phyloP scores from a whole-genome alignment of 805 yeast genomes.

The Wickerhamiella allomyrinae region DNA sequence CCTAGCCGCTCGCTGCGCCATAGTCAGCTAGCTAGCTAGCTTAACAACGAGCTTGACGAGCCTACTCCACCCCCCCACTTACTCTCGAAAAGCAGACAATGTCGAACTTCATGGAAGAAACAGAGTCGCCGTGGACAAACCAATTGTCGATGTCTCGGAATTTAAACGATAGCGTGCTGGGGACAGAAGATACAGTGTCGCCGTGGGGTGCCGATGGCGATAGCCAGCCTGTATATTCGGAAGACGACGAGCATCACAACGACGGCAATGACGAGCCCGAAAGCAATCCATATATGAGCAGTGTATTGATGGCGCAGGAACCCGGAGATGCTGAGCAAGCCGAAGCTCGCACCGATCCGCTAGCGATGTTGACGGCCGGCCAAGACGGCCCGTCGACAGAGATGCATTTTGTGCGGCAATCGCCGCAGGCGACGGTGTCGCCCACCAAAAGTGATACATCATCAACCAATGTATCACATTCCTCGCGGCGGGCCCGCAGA shows the following conservation, averaged over 20 bases:
- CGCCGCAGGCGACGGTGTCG: background rate
- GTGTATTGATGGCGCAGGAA: background rate
- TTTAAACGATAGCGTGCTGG: background rate
- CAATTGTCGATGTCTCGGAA: background rate
- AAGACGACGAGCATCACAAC: background rate
- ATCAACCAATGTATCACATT: no score
- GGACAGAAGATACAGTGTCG: background rate
- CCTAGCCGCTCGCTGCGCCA: no score
- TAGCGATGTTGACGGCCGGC: background rate
- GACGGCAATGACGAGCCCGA: background rate
- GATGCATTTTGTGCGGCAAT: constrained; percentile 1
- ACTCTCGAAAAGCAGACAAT: no score
- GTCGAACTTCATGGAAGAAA: constrained; percentile 2
- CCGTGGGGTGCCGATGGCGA: constrained; percentile 2
- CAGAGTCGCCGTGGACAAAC: constrained; percentile 1
- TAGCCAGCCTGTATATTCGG: background rate
- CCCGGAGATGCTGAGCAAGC: background rate
- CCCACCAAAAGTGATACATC: no score
- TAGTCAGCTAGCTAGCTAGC: no score
- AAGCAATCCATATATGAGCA: background rate
- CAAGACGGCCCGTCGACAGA: background rate
- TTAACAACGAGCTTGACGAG: no score
- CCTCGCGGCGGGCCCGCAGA: background rate
- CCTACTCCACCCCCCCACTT: no score
- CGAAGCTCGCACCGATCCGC: background rate